phyloP scores from a whole-genome alignment of 495 filamentous ascomycete species.

The Trichocladium uniseriatum region DNA sequence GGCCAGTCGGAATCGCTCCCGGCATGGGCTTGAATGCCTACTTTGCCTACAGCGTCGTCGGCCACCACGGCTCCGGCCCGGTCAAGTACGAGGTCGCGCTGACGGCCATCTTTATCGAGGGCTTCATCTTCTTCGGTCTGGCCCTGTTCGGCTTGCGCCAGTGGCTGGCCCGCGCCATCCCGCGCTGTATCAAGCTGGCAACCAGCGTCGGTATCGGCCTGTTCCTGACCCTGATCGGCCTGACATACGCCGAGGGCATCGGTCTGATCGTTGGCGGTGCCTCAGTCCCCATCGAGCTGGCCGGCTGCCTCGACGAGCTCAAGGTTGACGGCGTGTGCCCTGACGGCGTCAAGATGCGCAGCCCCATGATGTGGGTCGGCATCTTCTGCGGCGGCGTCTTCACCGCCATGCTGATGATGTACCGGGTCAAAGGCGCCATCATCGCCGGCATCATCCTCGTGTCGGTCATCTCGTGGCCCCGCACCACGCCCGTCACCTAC shows the following conservation, averaged over 20 bases:
- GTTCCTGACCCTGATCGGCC: constrained; percentile 69
- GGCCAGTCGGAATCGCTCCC: constrained; percentile 67
- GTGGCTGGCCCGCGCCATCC: constrained; percentile 71
- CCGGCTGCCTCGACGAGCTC: constrained; percentile 47
- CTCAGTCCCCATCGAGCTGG: constrained; percentile 55
- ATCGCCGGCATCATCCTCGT: constrained; percentile 73
- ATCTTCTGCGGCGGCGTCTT: constrained; percentile 75
- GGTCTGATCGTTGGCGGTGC: constrained; percentile 55
- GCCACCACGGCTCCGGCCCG: constrained; percentile 54
- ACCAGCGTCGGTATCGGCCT: constrained; percentile 73
- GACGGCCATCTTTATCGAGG: constrained; percentile 77
- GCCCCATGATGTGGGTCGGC: constrained; percentile 70
- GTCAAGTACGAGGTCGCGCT: constrained; percentile 62
- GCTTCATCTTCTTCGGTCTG: constrained; percentile 59
- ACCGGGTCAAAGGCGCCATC: constrained; percentile 72
- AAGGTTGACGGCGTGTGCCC: constrained; percentile 41
- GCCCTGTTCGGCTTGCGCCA: constrained; percentile 69
- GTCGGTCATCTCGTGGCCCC: constrained; percentile 76
- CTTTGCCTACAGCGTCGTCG: constrained; percentile 75
- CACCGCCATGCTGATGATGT: constrained; percentile 69
- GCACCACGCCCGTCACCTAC: constrained; percentile 60
- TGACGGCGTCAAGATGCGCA: constrained; percentile 56
- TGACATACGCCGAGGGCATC: constrained; percentile 72
- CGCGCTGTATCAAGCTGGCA: constrained; percentile 72
- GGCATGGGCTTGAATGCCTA: constrained; percentile 83